A percentile compares a stretch with the other conserved stretches of the same genome.
Evolutionary conservation across 371 early-diverging fungal genomes (phyloP).

Genomic region (Mucor velutinosus): DNA sequence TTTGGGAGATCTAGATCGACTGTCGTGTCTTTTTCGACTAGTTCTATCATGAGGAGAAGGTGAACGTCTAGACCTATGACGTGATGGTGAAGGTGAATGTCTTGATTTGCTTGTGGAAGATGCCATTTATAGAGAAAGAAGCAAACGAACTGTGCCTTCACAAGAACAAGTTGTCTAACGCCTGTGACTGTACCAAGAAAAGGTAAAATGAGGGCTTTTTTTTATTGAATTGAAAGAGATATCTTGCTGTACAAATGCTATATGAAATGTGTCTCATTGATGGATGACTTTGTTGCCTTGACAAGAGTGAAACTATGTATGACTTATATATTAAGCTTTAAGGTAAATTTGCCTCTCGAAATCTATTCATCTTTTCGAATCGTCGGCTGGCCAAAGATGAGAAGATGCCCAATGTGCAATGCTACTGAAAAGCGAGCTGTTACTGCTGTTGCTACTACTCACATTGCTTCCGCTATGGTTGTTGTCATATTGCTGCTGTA

Average conservation of each 20-base stretch:
- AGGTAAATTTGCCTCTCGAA: neutral
- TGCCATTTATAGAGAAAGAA: neutral
- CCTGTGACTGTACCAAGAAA: neutral
- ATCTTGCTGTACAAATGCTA: neutral
- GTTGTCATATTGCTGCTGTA: neutral
- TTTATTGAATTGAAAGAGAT: neutral
- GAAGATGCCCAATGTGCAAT: conserved; percentile 22
- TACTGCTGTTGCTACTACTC: neutral
- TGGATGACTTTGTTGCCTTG: neutral
- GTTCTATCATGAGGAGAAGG: neutral
- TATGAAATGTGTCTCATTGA: neutral
- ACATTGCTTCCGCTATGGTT: neutral
- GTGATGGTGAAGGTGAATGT: conserved; percentile 1
- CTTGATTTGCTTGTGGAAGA: neutral
- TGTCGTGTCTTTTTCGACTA: neutral
- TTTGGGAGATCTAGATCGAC: neutral
- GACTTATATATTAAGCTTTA: neutral
- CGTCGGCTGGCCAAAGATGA: conserved; percentile 9
- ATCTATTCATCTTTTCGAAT: neutral
- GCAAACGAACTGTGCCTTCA: neutral
- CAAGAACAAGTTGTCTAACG: neutral
- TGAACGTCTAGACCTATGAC: neutral
- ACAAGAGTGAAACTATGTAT: neutral
- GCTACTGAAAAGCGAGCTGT: conserved; percentile 17
- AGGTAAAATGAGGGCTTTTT: neutral